A percentile compares a stretch with the other conserved stretches of the same genome.
Evolutionary conservation across 305 asterid genomes (phyloP).

Genomic region (Salvia sclarea): DNA sequence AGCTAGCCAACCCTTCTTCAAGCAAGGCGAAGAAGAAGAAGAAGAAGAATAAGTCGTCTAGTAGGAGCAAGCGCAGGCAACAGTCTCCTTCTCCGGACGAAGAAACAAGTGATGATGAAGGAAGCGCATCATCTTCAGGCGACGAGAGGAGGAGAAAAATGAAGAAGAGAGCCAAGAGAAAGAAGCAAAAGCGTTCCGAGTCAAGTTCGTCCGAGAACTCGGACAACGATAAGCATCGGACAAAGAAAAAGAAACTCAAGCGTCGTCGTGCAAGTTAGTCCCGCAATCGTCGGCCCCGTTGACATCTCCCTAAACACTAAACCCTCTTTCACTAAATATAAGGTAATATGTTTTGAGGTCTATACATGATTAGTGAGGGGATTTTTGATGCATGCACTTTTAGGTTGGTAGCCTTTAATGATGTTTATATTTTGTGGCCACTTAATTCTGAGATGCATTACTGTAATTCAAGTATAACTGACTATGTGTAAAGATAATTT

Average conservation of each 20-base stretch:
- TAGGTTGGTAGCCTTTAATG: too few species aligned
- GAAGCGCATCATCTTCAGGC: slow-evolving; percentile 39
- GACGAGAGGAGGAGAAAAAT: slow-evolving; percentile 46
- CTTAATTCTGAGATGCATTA: too few species aligned
- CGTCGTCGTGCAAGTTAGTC: slow-evolving; percentile 37
- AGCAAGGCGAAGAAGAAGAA: slow-evolving; percentile 52
- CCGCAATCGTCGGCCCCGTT: slow-evolving; percentile 29
- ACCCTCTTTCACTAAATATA: too few species aligned
- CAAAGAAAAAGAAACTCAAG: slow-evolving; percentile 39
- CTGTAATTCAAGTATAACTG: too few species aligned
- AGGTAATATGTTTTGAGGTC: too few species aligned
- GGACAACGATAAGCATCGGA: slow-evolving; percentile 42
- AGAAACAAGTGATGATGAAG: slow-evolving; percentile 39
- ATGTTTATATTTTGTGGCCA: too few species aligned
- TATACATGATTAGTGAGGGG: too few species aligned
- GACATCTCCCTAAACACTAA: not conserved
- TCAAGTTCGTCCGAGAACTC: slow-evolving; percentile 49
- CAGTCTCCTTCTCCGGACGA: slow-evolving; percentile 38
- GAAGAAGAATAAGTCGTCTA: too few species aligned
- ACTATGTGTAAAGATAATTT: too few species aligned
- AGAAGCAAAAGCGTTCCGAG: slow-evolving; percentile 44
- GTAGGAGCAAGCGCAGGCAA: slow-evolving; percentile 54
- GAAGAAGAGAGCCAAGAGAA: slow-evolving; percentile 41
- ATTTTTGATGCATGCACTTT: too few species aligned
- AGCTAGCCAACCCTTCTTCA: too few species aligned